Conservation (phyloP, 176 grass and related monocot genomes). For the Aegilops umbellulata region DNA sequence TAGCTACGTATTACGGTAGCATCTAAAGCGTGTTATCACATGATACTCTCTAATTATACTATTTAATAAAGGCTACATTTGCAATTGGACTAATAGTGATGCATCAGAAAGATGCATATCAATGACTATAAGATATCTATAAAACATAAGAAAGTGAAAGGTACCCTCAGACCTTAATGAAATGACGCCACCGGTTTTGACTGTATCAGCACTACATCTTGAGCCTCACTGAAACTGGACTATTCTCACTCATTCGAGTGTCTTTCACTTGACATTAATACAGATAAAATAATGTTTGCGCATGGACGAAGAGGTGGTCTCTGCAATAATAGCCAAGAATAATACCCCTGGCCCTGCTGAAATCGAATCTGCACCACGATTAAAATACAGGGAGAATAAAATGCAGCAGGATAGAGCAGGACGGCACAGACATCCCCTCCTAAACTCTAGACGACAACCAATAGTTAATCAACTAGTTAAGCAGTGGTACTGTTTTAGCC, state of each 20-base stretch:
- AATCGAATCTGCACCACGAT: background rate
- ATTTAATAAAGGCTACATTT: background rate
- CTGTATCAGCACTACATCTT: background rate
- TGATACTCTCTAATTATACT: background rate
- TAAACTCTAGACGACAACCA: background rate
- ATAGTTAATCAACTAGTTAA: conserved; percentile 15
- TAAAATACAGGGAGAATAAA: background rate
- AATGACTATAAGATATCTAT: background rate
- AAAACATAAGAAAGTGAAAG: background rate
- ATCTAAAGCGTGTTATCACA: background rate
- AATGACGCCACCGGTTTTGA: background rate
- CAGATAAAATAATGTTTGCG: background rate
- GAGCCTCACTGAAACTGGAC: background rate
- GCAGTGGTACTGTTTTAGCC: background rate
- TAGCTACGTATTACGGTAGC: background rate
- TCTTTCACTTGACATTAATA: background rate
- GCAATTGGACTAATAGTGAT: background rate
- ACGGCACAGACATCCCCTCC: conserved; percentile 40
- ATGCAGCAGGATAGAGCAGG: background rate
- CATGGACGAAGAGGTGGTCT: background rate
- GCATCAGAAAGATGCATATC: background rate
- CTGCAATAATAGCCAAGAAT: background rate
- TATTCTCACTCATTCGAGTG: background rate
- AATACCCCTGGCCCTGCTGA: background rate
- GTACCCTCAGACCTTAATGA: background rate